phyloP scores from a whole-genome alignment of 2,329 filamentous ascomycete genomes.

The Didymella segeticola region DNA sequence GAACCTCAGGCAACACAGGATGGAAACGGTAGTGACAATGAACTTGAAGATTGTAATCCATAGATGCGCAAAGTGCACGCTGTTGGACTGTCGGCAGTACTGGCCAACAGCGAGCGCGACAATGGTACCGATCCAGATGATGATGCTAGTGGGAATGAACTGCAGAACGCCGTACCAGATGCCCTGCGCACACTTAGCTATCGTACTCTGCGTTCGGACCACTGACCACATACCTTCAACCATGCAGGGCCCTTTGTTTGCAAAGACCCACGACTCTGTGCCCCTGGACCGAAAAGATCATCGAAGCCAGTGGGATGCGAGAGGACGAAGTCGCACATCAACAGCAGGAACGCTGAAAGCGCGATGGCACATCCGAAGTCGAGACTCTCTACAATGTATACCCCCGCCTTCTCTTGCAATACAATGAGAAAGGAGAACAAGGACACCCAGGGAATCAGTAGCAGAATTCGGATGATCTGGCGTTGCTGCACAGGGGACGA shows the following conservation, averaged over 20 bases:
- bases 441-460: constrained; percentile 36
- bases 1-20: constrained; percentile 34
- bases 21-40: constrained; percentile 27
- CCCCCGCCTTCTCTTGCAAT: constrained; percentile 24
- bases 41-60: constrained; percentile 37
- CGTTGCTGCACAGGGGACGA: constrained; percentile 39
- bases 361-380: constrained; percentile 42
- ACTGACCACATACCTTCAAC: constrained; percentile 30
- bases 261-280: constrained; percentile 19
- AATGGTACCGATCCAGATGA: constrained; percentile 39
- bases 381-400: constrained; percentile 28
- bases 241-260: constrained; percentile 28
- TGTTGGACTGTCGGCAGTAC: constrained; percentile 41
- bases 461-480: constrained; percentile 37
- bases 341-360: constrained; percentile 36
- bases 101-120: constrained; percentile 31
- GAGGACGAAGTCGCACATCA: constrained; percentile 43
- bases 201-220: neutral
- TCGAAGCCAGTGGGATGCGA: constrained; percentile 36
- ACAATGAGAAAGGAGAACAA: constrained; percentile 35
- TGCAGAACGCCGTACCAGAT: constrained; percentile 43
- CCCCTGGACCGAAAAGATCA: constrained; percentile 34
- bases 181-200: constrained; percentile 19
- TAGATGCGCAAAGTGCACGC: constrained; percentile 39
- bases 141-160: constrained; percentile 37